Conservation (phyloP, 257 asterid species). For the Rubia yunnanensis region DNA sequence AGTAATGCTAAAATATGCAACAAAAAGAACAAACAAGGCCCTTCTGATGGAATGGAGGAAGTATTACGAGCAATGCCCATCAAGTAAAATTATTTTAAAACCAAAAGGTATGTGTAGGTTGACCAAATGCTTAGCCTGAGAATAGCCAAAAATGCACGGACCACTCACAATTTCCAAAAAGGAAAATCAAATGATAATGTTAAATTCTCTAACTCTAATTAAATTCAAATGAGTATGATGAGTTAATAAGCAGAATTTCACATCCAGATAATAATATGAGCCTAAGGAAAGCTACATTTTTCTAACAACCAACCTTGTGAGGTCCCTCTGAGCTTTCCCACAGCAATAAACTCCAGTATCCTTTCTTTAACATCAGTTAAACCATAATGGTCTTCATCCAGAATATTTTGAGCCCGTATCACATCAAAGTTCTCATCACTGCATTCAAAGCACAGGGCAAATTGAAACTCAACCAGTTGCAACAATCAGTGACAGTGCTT, state of each 20-base stretch:
- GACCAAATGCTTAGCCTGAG: background rate
- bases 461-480: background rate
- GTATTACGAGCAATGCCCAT: background rate
- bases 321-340: slow-evolving; percentile 94
- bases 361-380: slow-evolving; percentile 94
- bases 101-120: background rate
- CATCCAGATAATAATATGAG: background rate
- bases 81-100: background rate
- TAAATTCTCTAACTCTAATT: background rate
- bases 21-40: background rate
- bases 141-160: background rate
- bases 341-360: slow-evolving; percentile 97
- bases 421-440: slow-evolving; percentile 94
- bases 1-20: background rate
- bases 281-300: background rate
- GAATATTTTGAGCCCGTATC: slow-evolving; percentile 70
- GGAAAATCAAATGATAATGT: too few relatives aligned
- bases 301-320: slow-evolving; percentile 68
- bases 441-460: slow-evolving; percentile 16
- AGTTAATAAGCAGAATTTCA: background rate
- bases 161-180: too few relatives aligned
- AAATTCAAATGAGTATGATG: background rate
- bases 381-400: slow-evolving; percentile 98
- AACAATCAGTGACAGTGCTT: background rate
- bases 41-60: background rate